Conservation (phyloP, 371 early-diverging fungal species). For the Mortierella sp. region DNA sequence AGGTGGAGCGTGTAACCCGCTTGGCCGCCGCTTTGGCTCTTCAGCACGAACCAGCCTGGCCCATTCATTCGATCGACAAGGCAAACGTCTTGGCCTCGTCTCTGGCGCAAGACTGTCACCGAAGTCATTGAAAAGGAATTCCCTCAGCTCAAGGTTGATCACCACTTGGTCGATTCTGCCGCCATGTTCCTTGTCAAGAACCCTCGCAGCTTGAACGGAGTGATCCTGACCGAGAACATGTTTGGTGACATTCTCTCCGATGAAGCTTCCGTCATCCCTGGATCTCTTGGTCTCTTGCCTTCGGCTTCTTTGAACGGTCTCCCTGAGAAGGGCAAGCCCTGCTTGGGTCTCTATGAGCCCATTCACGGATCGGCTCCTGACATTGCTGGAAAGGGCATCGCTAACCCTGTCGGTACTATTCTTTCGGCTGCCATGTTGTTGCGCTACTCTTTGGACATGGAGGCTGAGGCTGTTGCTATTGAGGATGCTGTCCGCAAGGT, state of each 20-base stretch:
- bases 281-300: slow-evolving; percentile 93
- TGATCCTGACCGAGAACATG: slow-evolving; percentile 97
- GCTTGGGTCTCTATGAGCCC: slow-evolving; percentile 95
- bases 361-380: slow-evolving; percentile 99
- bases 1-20: slow-evolving; percentile 93
- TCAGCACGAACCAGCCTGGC: slow-evolving; percentile 79
- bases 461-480: slow-evolving; percentile 86
- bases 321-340: slow-evolving; percentile 75
- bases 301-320: slow-evolving; percentile 90
- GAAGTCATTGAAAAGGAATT: slow-evolving; percentile 88
- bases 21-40: slow-evolving; percentile 88
- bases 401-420: slow-evolving; percentile 98
- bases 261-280: slow-evolving; percentile 95
- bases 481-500: slow-evolving; percentile 93
- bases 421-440: slow-evolving; percentile 94
- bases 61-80: slow-evolving; percentile 96
- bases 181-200: slow-evolving; percentile 96
- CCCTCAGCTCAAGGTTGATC: slow-evolving; percentile 83
- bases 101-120: slow-evolving; percentile 94
- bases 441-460: slow-evolving; percentile 91
- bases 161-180: slow-evolving; percentile 95
- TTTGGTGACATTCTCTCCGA: slow-evolving; percentile 98
- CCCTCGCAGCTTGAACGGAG: slow-evolving; percentile 91
- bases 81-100: slow-evolving; percentile 97
- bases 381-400: slow-evolving; percentile 95